Evolutionary conservation across 768 basidiomycete genomes (phyloP), one percentile per base, ranked within the genome.

Genomic region (Nevesoporus exiguus): DNA sequence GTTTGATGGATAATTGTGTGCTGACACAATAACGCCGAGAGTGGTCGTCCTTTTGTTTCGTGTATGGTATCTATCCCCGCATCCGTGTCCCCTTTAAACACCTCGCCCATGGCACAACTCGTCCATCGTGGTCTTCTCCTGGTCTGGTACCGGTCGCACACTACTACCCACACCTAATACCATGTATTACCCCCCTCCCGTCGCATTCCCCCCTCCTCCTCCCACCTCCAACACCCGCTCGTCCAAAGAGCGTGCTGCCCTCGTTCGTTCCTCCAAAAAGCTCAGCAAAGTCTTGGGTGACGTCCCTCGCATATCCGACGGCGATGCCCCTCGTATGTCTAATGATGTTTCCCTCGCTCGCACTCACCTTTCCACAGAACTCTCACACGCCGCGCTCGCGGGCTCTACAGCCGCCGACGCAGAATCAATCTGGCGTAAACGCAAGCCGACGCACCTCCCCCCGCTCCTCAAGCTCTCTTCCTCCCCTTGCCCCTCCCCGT

Each of bases 191-290:
- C 14, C 42, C 4, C 14, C 2, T 29, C 29, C 29, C n/a, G 9
- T 30, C 27, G 8, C 47, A 41, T 55, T 47, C 31, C 57, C 65
- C 30, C 56, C 51, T 40, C 79, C 78, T 15, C 84, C 84, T 4
- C 82, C 83, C 0, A 87, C 85, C 22, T 78, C 73, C 15, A 86
- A 87, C 66, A 68, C 74, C 17, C 66, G 83, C 47, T 77, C 80
- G 7, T 57, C 74, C 1, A 61, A 74, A 22, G 80, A 85, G 65
- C 79, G 83, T n/a, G 64, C 74, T 9, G 80, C 80, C 49, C 76
- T 86, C 22, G 61, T 83, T 29, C 80, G 82, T 27, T 77, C 79
- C 24, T 78, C 82, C 21, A 80, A 76, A 60, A 86, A 85, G 70
- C 75, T 87, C 21, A 77, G 78, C 21, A 77, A 80, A 42, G 67